phyloP scores from a whole-genome alignment of 2,329 filamentous ascomycete species.

The Aureobasidium subglaciale region DNA sequence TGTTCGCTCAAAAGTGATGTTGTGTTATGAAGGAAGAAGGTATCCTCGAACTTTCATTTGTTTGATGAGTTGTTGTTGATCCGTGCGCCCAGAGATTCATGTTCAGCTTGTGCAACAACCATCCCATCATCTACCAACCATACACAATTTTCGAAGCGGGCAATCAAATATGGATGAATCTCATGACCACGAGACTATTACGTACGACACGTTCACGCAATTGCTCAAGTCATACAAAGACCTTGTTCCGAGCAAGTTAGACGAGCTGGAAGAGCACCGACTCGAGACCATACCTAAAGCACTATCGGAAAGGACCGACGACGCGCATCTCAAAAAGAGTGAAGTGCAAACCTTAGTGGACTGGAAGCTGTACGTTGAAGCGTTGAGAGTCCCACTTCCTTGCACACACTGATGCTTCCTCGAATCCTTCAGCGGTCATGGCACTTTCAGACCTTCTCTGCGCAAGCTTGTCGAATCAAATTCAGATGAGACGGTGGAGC shows the following conservation, averaged over 20 bases:
- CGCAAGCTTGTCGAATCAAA: slow-evolving; percentile 52
- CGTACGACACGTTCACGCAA: slow-evolving; percentile 19
- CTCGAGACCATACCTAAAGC: slow-evolving; percentile 46
- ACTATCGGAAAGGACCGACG: slow-evolving; percentile 36
- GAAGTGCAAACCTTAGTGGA: slow-evolving; percentile 57
- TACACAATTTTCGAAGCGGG: not conserved
- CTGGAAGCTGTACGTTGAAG: slow-evolving; percentile 59
- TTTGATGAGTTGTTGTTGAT: not conserved
- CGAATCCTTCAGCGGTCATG: slow-evolving; percentile 36
- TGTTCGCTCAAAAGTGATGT: too few species aligned
- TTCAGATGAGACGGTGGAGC: slow-evolving; percentile 38
- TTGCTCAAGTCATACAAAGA: slow-evolving; percentile 23
- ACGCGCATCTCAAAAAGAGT: slow-evolving; percentile 43
- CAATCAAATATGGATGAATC: not conserved
- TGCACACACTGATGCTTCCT: not conserved
- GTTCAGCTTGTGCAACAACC: too few species aligned
- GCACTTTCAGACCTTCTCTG: slow-evolving; percentile 43
- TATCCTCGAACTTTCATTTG: not conserved
- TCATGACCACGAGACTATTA: slow-evolving; percentile 20
- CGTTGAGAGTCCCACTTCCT: not conserved
- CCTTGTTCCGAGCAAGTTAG: slow-evolving; percentile 32
- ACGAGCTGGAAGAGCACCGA: slow-evolving; percentile 54
- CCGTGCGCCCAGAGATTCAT: not conserved
- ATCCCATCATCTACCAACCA: not conserved
- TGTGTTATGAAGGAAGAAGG: not conserved